Evolutionary conservation across 192 early-diverging fungal genomes (phyloP).

Genomic region (Coemansia sp.): DNA sequence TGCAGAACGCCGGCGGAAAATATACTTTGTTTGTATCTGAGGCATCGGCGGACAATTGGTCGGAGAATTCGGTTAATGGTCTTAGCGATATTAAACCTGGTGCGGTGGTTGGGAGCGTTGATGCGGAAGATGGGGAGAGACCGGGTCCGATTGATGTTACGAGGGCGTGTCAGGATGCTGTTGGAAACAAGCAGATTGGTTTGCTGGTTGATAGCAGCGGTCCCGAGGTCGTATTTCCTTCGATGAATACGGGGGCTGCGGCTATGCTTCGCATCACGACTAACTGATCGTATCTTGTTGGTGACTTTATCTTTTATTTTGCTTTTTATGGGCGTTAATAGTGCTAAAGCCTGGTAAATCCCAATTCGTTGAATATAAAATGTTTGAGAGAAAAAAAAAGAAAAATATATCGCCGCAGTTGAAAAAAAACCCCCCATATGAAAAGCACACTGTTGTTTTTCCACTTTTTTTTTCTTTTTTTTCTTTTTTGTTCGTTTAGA

Average conservation of each 20-base stretch:
- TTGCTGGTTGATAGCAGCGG: conserved; percentile 26
- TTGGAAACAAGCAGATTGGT: conserved; percentile 5
- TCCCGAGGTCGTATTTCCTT: conserved; percentile 16
- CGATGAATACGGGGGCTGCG: conserved; percentile 23
- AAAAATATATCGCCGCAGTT: no score
- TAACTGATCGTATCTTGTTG: background rate
- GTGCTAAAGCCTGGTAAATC: no score
- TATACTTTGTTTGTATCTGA: conserved; percentile 16
- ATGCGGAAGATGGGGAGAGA: conserved; percentile 4
- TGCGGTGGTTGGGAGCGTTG: conserved; percentile 13
- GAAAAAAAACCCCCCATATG: no score
- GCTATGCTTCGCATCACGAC: conserved; percentile 14
- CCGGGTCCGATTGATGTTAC: conserved; percentile 22
- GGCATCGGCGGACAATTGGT: conserved; percentile 15
- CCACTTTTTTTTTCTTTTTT: background rate
- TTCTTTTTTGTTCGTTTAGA: background rate
- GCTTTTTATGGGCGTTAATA: no score
- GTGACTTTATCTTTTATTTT: background rate
- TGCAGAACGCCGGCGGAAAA: conserved; percentile 5
- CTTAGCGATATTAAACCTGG: conserved; percentile 11
- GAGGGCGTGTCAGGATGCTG: conserved; percentile 19
- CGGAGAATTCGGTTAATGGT: conserved; percentile 16
- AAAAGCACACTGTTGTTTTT: no score
- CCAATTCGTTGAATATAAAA: no score
- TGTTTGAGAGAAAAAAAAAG: no score